Evolutionary conservation across 306 rosid species (phyloP).

Genomic region (Ochetophila trinervis): DNA sequence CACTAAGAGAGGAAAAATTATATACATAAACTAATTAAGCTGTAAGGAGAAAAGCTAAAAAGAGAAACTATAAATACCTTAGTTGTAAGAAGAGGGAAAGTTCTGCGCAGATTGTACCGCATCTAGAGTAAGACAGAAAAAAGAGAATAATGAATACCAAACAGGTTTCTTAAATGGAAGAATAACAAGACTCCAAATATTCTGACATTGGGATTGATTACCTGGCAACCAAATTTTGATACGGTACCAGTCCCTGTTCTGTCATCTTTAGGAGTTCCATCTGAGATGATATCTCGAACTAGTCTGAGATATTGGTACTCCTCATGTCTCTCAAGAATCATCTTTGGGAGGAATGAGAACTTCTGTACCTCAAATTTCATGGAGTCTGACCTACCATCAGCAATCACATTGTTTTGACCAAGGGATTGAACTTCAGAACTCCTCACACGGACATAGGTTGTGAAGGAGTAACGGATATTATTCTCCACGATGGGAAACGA

Average conservation of each 20-base stretch:
- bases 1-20: constrained; percentile 1
- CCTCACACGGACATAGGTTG: constrained; percentile 80
- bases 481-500: constrained; percentile 80
- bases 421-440: constrained; percentile 45
- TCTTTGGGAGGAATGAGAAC: constrained; percentile 85
- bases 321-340: constrained; percentile 77
- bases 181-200: constrained; percentile 9
- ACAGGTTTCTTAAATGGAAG: constrained; percentile 5
- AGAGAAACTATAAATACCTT: constrained; percentile 53
- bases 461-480: constrained; percentile 60
- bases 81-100: constrained; percentile 90
- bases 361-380: constrained; percentile 57
- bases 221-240: constrained; percentile 95
- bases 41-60: constrained; percentile 19
- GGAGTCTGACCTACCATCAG: constrained; percentile 34
- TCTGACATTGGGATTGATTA: constrained; percentile 32
- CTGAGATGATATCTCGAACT: constrained; percentile 76
- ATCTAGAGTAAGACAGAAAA: constrained; percentile 44
- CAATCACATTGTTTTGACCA: constrained; percentile 39
- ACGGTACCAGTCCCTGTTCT: constrained; percentile 97
- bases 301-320: constrained; percentile 71
- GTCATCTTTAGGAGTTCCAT: constrained; percentile 80
- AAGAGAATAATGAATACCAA: constrained; percentile 12
- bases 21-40: neutral
- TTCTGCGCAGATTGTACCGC: constrained; percentile 83